phyloP scores from a whole-genome alignment of 2,329 filamentous ascomycete genomes.

The Macrophomina pseudophaseolina region DNA sequence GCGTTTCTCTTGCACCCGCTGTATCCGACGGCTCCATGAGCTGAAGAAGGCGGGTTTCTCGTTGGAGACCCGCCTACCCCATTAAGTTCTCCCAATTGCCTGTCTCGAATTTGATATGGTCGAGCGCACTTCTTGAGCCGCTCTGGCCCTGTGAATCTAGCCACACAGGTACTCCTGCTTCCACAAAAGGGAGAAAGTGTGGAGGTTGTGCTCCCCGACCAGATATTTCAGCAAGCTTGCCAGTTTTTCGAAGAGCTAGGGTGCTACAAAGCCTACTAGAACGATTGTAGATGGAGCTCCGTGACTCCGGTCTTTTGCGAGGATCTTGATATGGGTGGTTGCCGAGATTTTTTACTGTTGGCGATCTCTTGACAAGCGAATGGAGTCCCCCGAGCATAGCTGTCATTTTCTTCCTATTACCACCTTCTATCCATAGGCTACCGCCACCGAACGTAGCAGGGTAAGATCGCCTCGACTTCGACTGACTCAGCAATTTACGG shows the following conservation, averaged over 20 bases:
- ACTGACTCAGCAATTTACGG: background rate
- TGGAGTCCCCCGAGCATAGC: too few relatives aligned
- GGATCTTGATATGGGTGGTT: too few relatives aligned
- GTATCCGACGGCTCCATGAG: background rate
- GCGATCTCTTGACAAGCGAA: too few relatives aligned
- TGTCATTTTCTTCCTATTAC: background rate
- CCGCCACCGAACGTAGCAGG: background rate
- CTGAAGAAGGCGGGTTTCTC: background rate
- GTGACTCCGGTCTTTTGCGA: background rate
- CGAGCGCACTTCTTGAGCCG: background rate
- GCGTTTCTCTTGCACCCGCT: background rate
- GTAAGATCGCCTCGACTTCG: background rate
- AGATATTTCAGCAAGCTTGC: background rate
- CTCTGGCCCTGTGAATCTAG: background rate
- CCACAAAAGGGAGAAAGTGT: background rate
- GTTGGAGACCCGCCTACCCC: background rate
- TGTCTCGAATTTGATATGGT: background rate
- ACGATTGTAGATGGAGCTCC: background rate
- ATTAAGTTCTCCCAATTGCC: background rate
- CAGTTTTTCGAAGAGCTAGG: background rate
- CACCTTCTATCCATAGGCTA: conserved; percentile 6
- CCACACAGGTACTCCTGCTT: background rate
- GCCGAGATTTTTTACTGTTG: too few relatives aligned
- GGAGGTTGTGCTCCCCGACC: background rate
- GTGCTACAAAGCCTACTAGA: background rate